Percentiles rank a stretch among this genome's conserved stretches.
These are phyloP conservation scores for Cladosporium halotolerans DNA, from an alignment of 2,329 filamentous ascomycete species.

Conservation along the genomic window DNA sequence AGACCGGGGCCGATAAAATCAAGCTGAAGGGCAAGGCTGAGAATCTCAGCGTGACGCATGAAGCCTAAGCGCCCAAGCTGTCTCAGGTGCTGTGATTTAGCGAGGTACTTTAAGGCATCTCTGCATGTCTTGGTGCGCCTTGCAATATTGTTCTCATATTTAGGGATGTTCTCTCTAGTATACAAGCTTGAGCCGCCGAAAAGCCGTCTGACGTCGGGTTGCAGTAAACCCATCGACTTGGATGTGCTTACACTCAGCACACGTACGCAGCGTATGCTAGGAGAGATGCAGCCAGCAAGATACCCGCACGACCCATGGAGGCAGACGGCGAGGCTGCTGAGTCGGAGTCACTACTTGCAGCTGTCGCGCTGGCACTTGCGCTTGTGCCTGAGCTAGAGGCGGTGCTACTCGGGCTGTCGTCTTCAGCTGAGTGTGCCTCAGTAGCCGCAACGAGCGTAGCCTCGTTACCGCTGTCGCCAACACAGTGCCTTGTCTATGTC, in stretches of 20 bases:
- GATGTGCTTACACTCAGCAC: not conserved
- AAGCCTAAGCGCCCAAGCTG: too few species aligned
- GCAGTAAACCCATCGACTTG: too few species aligned
- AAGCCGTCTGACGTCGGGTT: too few species aligned
- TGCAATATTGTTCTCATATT: not conserved
- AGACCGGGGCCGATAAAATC: too few species aligned
- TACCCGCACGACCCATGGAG: not conserved
- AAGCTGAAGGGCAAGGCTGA: too few species aligned
- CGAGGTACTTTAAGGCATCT: not conserved
- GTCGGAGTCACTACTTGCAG: not conserved
- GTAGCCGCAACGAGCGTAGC: slow-evolving; percentile 2
- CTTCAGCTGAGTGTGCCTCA: not conserved
- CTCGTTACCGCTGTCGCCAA: slow-evolving; percentile 2
- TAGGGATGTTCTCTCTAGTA: not conserved
- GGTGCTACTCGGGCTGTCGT: not conserved
- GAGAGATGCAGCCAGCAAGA: not conserved
- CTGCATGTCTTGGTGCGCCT: too few species aligned
- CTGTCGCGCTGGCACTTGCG: not conserved
- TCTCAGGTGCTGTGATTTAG: too few species aligned
- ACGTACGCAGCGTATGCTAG: slow-evolving; percentile 1
- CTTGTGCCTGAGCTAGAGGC: not conserved
- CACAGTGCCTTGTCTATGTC: slow-evolving; percentile 5
- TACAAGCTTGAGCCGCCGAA: not conserved
- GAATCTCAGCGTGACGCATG: too few species aligned
- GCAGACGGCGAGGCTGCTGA: not conserved